Conservation (phyloP, 768 basidiomycete species). For the Coprinellus micaceus region DNA sequence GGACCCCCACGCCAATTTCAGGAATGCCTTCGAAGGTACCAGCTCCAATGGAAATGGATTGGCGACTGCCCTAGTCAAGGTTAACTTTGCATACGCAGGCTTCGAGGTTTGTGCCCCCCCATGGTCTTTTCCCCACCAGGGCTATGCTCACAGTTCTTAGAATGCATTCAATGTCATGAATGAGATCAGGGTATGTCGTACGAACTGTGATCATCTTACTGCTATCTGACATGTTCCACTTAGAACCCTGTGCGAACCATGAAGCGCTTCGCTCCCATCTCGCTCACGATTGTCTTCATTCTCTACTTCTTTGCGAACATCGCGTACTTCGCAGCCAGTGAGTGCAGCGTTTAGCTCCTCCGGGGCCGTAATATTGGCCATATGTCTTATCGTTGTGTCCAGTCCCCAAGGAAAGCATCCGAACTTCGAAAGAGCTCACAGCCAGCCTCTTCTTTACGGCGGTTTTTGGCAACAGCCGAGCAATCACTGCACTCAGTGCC, state of each 20-base stretch:
- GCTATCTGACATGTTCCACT: background rate
- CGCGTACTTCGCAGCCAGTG: slow-evolving; percentile 36
- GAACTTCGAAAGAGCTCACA: slow-evolving; percentile 39
- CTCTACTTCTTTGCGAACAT: slow-evolving; percentile 48
- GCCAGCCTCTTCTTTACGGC: slow-evolving; percentile 48
- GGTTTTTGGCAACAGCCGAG: slow-evolving; percentile 40
- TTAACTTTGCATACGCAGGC: slow-evolving; percentile 36
- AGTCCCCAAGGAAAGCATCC: slow-evolving; percentile 43
- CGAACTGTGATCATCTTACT: background rate
- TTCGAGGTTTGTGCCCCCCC: slow-evolving; percentile 26
- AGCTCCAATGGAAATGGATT: slow-evolving; percentile 45
- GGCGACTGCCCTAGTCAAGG: slow-evolving; percentile 33
- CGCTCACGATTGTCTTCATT: slow-evolving; percentile 42
- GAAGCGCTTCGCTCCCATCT: slow-evolving; percentile 41
- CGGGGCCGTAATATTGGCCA: background rate
- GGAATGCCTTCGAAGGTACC: slow-evolving; percentile 53
- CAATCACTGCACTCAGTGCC: slow-evolving; percentile 33
- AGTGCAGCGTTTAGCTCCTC: slow-evolving; percentile 2
- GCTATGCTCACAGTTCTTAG: slow-evolving; percentile 6
- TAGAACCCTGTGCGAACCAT: slow-evolving; percentile 43
- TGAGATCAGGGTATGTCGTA: slow-evolving; percentile 31
- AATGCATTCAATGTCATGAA: slow-evolving; percentile 47
- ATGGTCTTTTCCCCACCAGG: too few relatives aligned
- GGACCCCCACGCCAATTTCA: slow-evolving; percentile 57
- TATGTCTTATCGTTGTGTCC: slow-evolving; percentile 6